Base-by-base conservation (phyloP, 2,329 filamentous ascomycete genomes). In the Fusarium temperatum region DNA sequence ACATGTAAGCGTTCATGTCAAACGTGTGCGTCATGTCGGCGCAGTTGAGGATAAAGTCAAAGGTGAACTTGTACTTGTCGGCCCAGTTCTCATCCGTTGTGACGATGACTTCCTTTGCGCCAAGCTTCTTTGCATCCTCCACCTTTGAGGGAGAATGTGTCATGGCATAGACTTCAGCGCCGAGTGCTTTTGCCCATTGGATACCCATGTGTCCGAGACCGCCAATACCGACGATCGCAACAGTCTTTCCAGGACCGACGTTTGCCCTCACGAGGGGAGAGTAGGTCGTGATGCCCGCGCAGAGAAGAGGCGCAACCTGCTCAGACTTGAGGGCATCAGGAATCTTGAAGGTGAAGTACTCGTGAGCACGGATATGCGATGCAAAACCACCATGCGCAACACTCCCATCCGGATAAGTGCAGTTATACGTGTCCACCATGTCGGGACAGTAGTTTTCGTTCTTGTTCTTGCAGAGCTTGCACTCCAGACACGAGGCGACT, bases 251-350 rank as follows among this genome's bases (percentile, higher is more conserved):
- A 0, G 91, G 91, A 0, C 93, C 93, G 39, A 89, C 87, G 4
- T 89, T 89, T 41, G 93, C 90, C 35, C 91, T 87, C 56, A 87
- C 87, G 22, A 96, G 82, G 0, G 94, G 93, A 9, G 88, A 88
- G 79, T 89, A 96, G 0, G 92, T 88, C 0, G 94, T 96, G 59
- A 96, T 87, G 3, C 94, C 94, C 4, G 90, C 94, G 78, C 94
- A 96, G 35, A 96, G 86, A 85, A 96, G 90, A 3, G 93, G 93
- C 4, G 93, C 89, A 0, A 86, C 87, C 4, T 84, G 78, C 38
- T 87, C 84, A 0, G 85, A 85, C 13, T 84, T 80, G 15, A 90
- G 81, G 2, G 78, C 80, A n/a, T 89, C 87, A 0, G 88, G 89
- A 42, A 90, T 89, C 71, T 87, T 87, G 75, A 90, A 87, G 38